Percentiles rank a stretch among this genome's conserved stretches.
phyloP scores from a whole-genome alignment of 306 rosid species.

The Amphicarpaea edgeworthii region DNA sequence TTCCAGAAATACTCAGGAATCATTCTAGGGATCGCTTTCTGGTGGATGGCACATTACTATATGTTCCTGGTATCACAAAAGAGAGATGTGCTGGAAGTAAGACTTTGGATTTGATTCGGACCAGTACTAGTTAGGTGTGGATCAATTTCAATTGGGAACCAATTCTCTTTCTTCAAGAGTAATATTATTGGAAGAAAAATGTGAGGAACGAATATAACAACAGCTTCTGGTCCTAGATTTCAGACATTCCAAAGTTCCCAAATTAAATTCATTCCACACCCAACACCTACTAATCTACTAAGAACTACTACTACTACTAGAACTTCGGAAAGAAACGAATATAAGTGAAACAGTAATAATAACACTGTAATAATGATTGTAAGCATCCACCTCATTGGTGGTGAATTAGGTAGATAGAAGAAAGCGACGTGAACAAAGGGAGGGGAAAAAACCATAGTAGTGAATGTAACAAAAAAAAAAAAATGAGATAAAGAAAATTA shows the following conservation, averaged over 20 bases:
- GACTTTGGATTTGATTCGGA: constrained; percentile 2
- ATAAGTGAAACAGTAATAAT: not conserved
- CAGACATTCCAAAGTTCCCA: constrained; percentile 13
- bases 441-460: too few relatives aligned
- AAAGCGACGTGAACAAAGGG: not conserved
- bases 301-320: not conserved
- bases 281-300: not conserved
- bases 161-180: constrained; percentile 25
- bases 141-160: constrained; percentile 30
- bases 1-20: constrained; percentile 40
- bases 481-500: too few relatives aligned
- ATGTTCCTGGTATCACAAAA: constrained; percentile 22
- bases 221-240: not conserved
- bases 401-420: not conserved
- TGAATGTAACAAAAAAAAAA: too few relatives aligned
- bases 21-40: constrained; percentile 26
- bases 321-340: not conserved
- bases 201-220: not conserved
- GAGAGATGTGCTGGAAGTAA: not conserved
- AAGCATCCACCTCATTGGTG: not conserved
- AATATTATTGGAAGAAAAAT: not conserved
- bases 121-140: constrained; percentile 41
- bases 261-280: constrained; percentile 22
- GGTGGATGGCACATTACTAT: constrained; percentile 14
- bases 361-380: not conserved